These are phyloP conservation scores for Aureobasidium sp. DNA, from an alignment of 2,329 filamentous ascomycete species.

Conservation along the genomic window DNA sequence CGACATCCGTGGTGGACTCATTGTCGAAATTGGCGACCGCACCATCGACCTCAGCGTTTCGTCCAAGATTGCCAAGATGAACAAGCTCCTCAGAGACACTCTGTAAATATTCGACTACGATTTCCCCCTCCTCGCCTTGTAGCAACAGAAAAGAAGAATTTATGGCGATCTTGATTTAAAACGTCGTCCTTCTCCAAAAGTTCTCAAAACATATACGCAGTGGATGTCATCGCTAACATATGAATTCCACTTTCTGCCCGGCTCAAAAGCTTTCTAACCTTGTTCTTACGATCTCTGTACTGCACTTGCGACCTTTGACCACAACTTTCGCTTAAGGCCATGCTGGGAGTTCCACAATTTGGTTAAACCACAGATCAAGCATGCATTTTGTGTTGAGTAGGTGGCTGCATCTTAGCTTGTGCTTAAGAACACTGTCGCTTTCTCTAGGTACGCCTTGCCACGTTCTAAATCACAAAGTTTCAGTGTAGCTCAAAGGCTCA, in stretches of 20 bases:
- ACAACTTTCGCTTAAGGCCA: too few species aligned
- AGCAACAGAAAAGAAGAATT: slow-evolving; percentile 14
- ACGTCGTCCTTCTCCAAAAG: not conserved
- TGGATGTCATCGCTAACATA: not conserved
- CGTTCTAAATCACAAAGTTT: too few species aligned
- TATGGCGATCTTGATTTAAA: slow-evolving; percentile 8
- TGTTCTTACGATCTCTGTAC: not conserved
- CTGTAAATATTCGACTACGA: slow-evolving; percentile 60
- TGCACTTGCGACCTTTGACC: not conserved
- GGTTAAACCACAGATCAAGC: too few species aligned
- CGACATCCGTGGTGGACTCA: slow-evolving; percentile 84
- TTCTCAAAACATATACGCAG: not conserved
- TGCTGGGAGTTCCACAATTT: too few species aligned
- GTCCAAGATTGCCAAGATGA: slow-evolving; percentile 91
- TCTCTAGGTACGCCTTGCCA: too few species aligned
- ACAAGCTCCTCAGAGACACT: slow-evolving; percentile 95
- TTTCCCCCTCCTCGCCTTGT: slow-evolving; percentile 9
- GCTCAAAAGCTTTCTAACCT: too few species aligned
- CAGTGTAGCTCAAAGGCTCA: too few species aligned
- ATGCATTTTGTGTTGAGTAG: too few species aligned
- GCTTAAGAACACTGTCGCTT: too few species aligned
- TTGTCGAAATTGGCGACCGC: slow-evolving; percentile 95
- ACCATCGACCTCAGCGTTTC: slow-evolving; percentile 97
- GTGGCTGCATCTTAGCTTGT: too few species aligned
- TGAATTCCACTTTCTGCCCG: not conserved